Conservation (phyloP, 148 eudicot species). For the Diospyros kaki region DNA sequence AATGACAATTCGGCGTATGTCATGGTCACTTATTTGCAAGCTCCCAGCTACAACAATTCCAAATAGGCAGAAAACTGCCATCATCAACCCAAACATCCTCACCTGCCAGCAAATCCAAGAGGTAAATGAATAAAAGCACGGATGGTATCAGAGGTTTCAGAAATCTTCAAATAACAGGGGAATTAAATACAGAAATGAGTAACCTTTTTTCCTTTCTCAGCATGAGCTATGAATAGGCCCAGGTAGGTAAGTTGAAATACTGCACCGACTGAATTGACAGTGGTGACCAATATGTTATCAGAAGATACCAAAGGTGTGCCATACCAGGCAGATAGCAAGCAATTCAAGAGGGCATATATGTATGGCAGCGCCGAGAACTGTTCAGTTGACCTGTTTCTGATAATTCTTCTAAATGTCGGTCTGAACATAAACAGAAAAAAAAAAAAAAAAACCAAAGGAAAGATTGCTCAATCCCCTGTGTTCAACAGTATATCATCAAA, state of each 20-base stretch:
- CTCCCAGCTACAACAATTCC: slow-evolving; percentile 43
- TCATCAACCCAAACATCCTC: slow-evolving; percentile 60
- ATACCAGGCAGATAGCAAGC: slow-evolving; percentile 62
- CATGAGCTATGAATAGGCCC: slow-evolving; percentile 47
- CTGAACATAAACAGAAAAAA: slow-evolving; percentile 22
- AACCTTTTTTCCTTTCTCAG: slow-evolving; percentile 64
- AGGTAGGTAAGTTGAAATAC: slow-evolving; percentile 45
- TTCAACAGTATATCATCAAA: background rate
- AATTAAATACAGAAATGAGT: slow-evolving; percentile 9
- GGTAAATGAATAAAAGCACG: background rate
- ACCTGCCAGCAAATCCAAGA: slow-evolving; percentile 35
- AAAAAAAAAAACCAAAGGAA: background rate
- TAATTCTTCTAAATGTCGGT: slow-evolving; percentile 56
- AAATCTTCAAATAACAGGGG: slow-evolving; percentile 7
- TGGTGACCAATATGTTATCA: slow-evolving; percentile 41
- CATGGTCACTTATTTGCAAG: slow-evolving; percentile 40
- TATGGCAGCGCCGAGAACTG: slow-evolving; percentile 67
- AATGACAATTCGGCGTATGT: slow-evolving; percentile 40
- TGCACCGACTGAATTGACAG: slow-evolving; percentile 65
- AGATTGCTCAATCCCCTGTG: background rate
- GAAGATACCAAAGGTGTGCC: slow-evolving; percentile 49
- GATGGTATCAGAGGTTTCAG: background rate
- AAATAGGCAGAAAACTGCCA: slow-evolving; percentile 41
- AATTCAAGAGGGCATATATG: slow-evolving; percentile 57
- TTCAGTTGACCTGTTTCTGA: slow-evolving; percentile 49